Conservation (phyloP, 2,329 filamentous ascomycete species). For the Chaetomiaceae sp. region DNA sequence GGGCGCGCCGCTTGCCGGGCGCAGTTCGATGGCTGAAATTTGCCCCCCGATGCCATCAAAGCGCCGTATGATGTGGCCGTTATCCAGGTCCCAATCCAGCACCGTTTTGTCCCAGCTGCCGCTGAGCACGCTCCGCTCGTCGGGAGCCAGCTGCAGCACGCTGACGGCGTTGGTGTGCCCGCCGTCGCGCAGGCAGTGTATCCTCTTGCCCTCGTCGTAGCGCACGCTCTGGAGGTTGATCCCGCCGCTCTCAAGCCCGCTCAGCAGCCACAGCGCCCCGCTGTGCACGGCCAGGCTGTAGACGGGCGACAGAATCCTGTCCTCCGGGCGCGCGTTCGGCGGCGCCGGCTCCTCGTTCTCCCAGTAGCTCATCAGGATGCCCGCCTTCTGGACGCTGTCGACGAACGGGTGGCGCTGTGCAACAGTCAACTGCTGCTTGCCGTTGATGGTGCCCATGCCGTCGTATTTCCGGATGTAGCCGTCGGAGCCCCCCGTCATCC, state of each 20-base stretch:
- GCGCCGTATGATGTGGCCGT: conserved; percentile 65
- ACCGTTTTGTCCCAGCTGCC: conserved; percentile 96
- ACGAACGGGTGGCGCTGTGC: conserved; percentile 96
- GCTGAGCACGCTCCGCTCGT: conserved; percentile 81
- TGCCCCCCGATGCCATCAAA: conserved; percentile 77
- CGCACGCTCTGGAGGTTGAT: conserved; percentile 92
- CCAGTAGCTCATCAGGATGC: conserved; percentile 94
- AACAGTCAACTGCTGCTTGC: conserved; percentile 86
- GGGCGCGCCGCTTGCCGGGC: conserved; percentile 68
- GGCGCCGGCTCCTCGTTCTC: conserved; percentile 78
- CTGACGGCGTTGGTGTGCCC: conserved; percentile 85
- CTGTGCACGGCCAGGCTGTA: conserved; percentile 92
- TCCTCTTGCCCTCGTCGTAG: conserved; percentile 89
- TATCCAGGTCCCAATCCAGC: conserved; percentile 92
- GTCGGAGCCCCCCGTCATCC: conserved; percentile 89
- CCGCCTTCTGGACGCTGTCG: conserved; percentile 92
- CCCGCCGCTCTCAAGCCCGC: conserved; percentile 80
- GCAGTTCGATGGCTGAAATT: conserved; percentile 79
- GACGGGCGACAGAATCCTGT: conserved; percentile 72
- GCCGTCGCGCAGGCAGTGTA: conserved; percentile 64
- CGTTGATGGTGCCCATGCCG: conserved; percentile 89
- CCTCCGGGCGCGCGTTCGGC: conserved; percentile 41
- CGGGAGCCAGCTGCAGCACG: conserved; percentile 71
- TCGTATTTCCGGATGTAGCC: conserved; percentile 97
- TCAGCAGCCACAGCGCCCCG: conserved; percentile 83